These are phyloP conservation scores for Chytridiales sp. DNA, from an alignment of 371 early-diverging fungal species.

Conservation along the genomic window DNA sequence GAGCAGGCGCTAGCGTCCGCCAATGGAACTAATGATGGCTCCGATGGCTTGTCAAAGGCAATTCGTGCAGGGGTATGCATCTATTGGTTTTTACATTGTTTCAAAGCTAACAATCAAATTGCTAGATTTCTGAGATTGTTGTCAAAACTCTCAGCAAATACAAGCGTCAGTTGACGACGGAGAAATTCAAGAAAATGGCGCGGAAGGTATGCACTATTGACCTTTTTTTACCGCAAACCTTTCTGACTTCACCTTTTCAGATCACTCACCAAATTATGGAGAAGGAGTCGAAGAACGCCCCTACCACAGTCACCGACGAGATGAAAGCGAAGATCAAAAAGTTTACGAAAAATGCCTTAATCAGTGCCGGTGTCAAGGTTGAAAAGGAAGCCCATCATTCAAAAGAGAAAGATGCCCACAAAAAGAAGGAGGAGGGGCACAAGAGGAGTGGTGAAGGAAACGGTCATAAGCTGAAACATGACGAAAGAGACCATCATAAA, in stretches of 20 bases:
- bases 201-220: constrained; percentile 48
- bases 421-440: constrained; percentile 4
- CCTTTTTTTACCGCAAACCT: neutral
- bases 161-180: constrained; percentile 55
- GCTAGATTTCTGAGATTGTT: constrained; percentile 58
- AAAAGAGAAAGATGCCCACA: neutral
- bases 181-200: constrained; percentile 70
- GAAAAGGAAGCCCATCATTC: constrained; percentile 1
- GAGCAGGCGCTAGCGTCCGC: constrained; percentile 43
- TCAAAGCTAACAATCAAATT: neutral
- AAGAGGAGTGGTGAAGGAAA: no score
- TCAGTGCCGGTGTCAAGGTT: constrained; percentile 23
- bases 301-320: constrained; percentile 46
- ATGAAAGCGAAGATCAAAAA: constrained; percentile 60
- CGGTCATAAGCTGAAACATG: no score
- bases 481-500: no score
- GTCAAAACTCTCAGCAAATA: constrained; percentile 65
- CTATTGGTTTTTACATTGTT: constrained; percentile 1
- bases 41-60: constrained; percentile 15
- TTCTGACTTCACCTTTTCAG: constrained; percentile 23
- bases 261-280: constrained; percentile 61
- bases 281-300: constrained; percentile 54
- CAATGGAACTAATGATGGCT: neutral
- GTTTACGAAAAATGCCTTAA: constrained; percentile 52
- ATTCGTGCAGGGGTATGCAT: constrained; percentile 13